Conservation (phyloP, 805 yeast species). For the Cyberlindnera subsufficiens region DNA sequence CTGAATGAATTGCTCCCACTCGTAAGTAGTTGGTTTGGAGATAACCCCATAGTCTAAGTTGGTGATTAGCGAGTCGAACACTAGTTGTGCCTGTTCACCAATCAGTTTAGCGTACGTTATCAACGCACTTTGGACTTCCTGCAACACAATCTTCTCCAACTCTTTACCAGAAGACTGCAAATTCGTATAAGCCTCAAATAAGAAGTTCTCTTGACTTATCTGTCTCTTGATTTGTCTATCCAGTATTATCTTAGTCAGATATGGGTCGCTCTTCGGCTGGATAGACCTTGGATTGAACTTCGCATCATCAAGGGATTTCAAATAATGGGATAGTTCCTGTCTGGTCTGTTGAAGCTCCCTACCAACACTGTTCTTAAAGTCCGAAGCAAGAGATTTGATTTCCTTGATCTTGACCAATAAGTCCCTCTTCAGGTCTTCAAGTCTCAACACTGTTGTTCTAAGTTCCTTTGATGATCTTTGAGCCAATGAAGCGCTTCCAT, state of each 20-base stretch:
- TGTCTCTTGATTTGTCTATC: slow-evolving; percentile 78
- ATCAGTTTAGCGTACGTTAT: slow-evolving; percentile 64
- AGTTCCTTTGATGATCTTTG: slow-evolving; percentile 55
- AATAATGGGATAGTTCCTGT: slow-evolving; percentile 44
- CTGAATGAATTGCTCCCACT: slow-evolving; percentile 81
- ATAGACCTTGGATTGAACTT: slow-evolving; percentile 37
- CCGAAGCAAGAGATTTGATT: slow-evolving; percentile 74
- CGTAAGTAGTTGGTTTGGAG: slow-evolving; percentile 71
- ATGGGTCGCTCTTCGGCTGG: slow-evolving; percentile 72
- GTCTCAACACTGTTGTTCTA: slow-evolving; percentile 54
- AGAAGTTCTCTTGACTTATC: slow-evolving; percentile 74
- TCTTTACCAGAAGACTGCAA: slow-evolving; percentile 85
- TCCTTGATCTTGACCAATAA: slow-evolving; percentile 80
- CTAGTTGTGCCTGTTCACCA: slow-evolving; percentile 68
- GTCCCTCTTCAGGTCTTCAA: slow-evolving; percentile 69
- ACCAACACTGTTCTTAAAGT: slow-evolving; percentile 71
- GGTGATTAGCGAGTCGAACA: slow-evolving; percentile 60
- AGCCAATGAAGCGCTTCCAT: slow-evolving; percentile 52
- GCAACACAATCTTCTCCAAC: slow-evolving; percentile 79
- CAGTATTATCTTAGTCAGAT: slow-evolving; percentile 59
- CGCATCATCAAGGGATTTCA: slow-evolving; percentile 61
- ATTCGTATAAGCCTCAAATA: slow-evolving; percentile 85
- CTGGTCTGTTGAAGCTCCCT: slow-evolving; percentile 68
- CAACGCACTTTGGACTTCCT: slow-evolving; percentile 80
- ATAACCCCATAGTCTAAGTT: slow-evolving; percentile 65